These are phyloP conservation scores for Albizia julibrissin DNA, from an alignment of 306 rosid genomes.

Conservation along the genomic window DNA sequence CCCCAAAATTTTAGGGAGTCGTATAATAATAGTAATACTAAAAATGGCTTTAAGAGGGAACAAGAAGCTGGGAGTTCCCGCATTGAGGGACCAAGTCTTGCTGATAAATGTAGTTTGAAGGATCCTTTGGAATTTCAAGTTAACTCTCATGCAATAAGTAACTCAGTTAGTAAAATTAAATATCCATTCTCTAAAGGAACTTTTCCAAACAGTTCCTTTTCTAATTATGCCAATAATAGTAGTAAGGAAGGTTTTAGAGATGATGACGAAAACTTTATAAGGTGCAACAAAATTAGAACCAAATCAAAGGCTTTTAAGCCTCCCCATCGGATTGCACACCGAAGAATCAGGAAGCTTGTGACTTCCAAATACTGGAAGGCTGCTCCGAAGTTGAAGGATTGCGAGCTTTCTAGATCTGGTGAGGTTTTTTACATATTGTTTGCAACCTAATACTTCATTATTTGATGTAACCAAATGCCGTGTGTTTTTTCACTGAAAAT, in stretches of 20 bases:
- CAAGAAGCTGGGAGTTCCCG: conserved; percentile 40
- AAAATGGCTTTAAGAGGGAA: conserved; percentile 37
- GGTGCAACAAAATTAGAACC: conserved; percentile 63
- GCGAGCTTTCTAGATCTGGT: conserved; percentile 69
- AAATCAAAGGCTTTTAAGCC: conserved; percentile 63
- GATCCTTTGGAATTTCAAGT: conserved; percentile 44
- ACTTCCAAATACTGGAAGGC: conserved; percentile 77
- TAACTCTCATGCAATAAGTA: conserved; percentile 45
- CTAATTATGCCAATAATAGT: conserved; percentile 57
- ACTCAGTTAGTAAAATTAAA: conserved; percentile 45
- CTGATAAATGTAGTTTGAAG: conserved; percentile 51
- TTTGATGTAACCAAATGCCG: conserved; percentile 1
- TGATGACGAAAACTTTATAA: conserved; percentile 76
- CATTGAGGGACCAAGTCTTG: conserved; percentile 40
- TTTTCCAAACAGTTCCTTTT: conserved; percentile 58
- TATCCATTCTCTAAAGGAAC: conserved; percentile 46
- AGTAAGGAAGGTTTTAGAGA: conserved; percentile 77
- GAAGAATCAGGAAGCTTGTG: conserved; percentile 69
- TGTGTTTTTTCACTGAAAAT: conserved; percentile 20
- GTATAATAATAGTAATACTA: conserved; percentile 41
- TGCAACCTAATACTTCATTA: conserved; percentile 13
- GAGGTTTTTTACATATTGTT: conserved; percentile 29
- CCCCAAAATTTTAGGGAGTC: conserved; percentile 43
- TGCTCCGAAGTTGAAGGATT: conserved; percentile 85
- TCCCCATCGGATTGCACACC: conserved; percentile 52